phyloP scores from a whole-genome alignment of 441 rosid species.

The Croton laevigatus region DNA sequence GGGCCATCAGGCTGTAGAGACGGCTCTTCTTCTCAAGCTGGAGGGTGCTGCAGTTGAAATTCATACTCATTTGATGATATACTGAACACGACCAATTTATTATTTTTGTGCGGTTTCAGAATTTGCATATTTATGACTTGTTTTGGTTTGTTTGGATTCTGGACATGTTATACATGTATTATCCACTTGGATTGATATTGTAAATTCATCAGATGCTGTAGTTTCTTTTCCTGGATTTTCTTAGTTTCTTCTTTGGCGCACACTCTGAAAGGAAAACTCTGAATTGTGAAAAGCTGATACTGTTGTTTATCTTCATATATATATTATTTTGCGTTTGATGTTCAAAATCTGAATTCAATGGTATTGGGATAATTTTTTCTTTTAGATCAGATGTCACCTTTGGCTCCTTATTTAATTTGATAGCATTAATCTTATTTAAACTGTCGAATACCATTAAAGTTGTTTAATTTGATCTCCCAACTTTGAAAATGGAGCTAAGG shows the following conservation, averaged over 20 bases:
- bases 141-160: no score
- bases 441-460: no score
- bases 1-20: conserved; percentile 95
- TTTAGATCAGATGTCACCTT: neutral
- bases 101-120: conserved; percentile 1
- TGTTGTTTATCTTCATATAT: neutral
- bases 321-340: neutral
- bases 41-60: conserved; percentile 86
- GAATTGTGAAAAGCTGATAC: conserved; percentile 11
- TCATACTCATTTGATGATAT: neutral
- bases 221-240: neutral
- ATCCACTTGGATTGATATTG: conserved; percentile 28
- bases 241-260: neutral
- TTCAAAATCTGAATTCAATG: neutral
- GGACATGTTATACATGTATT: conserved; percentile 24
- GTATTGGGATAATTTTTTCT: neutral
- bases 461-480: no score
- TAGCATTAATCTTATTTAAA: no score
- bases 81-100: conserved; percentile 7
- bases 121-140: no score
- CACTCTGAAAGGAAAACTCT: neutral
- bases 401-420: neutral
- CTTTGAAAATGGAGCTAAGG: no score
- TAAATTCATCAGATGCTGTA: conserved; percentile 29
- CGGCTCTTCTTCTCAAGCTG: conserved; percentile 72